A percentile compares a stretch with the other conserved stretches of the same genome.
Conservation (phyloP, 2,329 filamentous ascomycete species). For the Trichoderma asperellum region DNA sequence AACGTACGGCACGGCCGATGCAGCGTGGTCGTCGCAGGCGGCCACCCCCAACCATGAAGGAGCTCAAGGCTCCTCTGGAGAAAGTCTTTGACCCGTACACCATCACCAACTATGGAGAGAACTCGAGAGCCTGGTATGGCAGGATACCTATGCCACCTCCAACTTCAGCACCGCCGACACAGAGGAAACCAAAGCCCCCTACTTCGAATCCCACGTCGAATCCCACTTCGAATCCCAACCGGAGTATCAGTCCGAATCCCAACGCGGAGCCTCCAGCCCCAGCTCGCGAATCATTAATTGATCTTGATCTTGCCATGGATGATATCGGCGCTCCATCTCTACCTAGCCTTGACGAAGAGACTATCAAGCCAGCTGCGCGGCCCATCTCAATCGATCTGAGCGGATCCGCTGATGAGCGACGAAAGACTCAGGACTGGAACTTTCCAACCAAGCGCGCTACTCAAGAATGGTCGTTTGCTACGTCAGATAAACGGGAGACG, state of each 20-base stretch:
- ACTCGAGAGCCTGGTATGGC: conserved; percentile 50
- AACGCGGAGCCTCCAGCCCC: conserved; percentile 13
- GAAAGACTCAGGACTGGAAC: conserved; percentile 25
- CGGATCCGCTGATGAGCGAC: conserved; percentile 22
- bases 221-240: neutral
- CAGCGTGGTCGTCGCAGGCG: conserved; percentile 42
- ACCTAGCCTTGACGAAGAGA: conserved; percentile 25
- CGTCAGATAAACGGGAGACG: conserved; percentile 41
- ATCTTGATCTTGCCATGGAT: conserved; percentile 49
- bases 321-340: conserved; percentile 27
- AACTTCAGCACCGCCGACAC: conserved; percentile 50
- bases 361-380: conserved; percentile 25
- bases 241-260: neutral
- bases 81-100: conserved; percentile 55
- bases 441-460: conserved; percentile 23
- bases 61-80: conserved; percentile 49
- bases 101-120: conserved; percentile 51
- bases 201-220: neutral
- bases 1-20: conserved; percentile 13
- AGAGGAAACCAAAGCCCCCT: conserved; percentile 5
- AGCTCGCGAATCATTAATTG: conserved; percentile 49
- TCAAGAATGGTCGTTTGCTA: conserved; percentile 34
- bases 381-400: conserved; percentile 28
- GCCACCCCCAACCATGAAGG: conserved; percentile 49
- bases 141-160: conserved; percentile 36